Evolutionary conservation across 2,329 filamentous ascomycete species (phyloP).

Genomic region (Exophiala calicioides): DNA sequence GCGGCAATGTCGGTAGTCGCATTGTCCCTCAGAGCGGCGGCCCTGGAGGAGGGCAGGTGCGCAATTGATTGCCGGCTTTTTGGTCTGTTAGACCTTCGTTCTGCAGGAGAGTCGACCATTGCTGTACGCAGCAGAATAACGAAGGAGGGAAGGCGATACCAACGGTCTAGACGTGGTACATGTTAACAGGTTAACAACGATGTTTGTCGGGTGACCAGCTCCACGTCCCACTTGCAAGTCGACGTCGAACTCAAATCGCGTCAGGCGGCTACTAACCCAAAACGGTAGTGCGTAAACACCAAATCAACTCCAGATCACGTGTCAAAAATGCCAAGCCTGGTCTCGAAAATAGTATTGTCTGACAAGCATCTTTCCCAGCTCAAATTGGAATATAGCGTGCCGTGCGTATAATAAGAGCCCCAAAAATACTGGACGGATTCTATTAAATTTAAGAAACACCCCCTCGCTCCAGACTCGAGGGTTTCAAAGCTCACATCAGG

Average conservation of each 20-base stretch:
- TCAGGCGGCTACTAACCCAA: background rate
- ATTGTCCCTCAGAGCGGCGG: slow-evolving; percentile 68
- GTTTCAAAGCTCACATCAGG: too few species aligned
- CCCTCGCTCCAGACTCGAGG: too few species aligned
- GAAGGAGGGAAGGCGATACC: background rate
- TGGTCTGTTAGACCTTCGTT: slow-evolving; percentile 14
- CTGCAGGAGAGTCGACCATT: slow-evolving; percentile 21
- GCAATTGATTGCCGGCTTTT: slow-evolving; percentile 71
- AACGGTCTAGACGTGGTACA: slow-evolving; percentile 9
- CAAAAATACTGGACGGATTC: too few species aligned
- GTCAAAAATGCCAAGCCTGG: background rate
- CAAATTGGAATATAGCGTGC: too few species aligned
- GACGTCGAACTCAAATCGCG: slow-evolving; percentile 2
- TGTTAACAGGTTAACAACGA: slow-evolving; percentile 15
- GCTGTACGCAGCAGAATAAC: slow-evolving; percentile 3
- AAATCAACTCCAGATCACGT: slow-evolving; percentile 11
- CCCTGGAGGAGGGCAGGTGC: slow-evolving; percentile 55
- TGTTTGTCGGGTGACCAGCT: slow-evolving; percentile 17
- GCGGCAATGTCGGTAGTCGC: slow-evolving; percentile 66
- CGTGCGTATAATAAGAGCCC: too few species aligned
- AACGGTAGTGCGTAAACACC: slow-evolving; percentile 18
- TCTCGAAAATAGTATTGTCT: slow-evolving; percentile 1
- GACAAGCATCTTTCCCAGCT: slow-evolving; percentile 16
- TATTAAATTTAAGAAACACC: too few species aligned
- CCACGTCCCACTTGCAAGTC: slow-evolving; percentile 20